These are phyloP conservation scores for Neopestalotiopsis sp. DNA, from an alignment of 2,329 filamentous ascomycete genomes.

Conservation along the genomic window DNA sequence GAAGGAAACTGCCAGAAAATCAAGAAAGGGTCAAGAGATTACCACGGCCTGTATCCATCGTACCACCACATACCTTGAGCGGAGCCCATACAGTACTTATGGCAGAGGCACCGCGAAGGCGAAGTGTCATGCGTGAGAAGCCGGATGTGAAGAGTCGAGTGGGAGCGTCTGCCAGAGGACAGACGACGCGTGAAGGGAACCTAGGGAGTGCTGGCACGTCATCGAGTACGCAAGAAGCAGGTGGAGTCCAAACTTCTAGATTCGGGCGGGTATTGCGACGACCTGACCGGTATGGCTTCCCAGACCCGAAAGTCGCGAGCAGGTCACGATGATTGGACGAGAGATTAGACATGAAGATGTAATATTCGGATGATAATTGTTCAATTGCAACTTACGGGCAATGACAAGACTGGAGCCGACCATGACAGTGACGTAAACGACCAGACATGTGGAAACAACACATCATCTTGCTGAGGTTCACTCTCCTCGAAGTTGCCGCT, in stretches of 20 bases:
- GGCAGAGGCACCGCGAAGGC: too few relatives aligned
- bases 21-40: neutral
- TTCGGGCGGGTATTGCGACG: neutral
- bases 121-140: too few relatives aligned
- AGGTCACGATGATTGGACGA: neutral
- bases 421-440: too few relatives aligned
- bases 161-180: neutral
- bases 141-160: neutral
- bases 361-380: too few relatives aligned
- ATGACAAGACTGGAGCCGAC: too few relatives aligned
- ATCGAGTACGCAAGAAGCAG: neutral
- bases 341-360: too few relatives aligned
- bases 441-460: too few relatives aligned
- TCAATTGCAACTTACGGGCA: too few relatives aligned
- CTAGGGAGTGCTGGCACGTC: neutral
- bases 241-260: neutral
- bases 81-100: neutral
- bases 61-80: neutral
- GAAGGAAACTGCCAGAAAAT: neutral
- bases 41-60: neutral
- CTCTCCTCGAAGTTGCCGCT: too few relatives aligned
- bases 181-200: neutral
- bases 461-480: too few relatives aligned
- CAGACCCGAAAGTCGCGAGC: neutral
- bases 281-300: constrained; percentile 2